A percentile compares a stretch with the other conserved stretches of the same genome.
Conservation (phyloP, 805 yeast genomes). For the Candida easanensis region DNA sequence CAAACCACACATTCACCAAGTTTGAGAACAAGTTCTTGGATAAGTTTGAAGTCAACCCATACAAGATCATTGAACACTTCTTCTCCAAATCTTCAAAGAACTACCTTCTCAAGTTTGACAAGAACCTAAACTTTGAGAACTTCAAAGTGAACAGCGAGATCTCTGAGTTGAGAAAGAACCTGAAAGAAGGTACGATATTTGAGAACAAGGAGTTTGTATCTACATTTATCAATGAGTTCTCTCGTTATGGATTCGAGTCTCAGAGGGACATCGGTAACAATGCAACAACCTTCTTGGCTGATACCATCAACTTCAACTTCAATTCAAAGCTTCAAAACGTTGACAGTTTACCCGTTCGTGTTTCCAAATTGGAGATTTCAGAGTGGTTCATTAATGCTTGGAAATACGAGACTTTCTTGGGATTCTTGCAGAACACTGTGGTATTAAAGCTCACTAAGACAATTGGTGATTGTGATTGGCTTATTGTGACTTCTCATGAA, state of each 20-base stretch:
- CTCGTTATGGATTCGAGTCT: conserved; percentile 26
- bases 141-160: conserved; percentile 27
- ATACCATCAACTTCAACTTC: conserved; percentile 30
- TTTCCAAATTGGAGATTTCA: conserved; percentile 35
- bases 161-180: conserved; percentile 23
- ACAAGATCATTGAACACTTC: conserved; percentile 31
- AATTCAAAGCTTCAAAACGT: conserved; percentile 25
- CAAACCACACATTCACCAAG: conserved; percentile 34
- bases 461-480: conserved; percentile 39
- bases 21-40: conserved; percentile 39
- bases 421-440: conserved; percentile 33
- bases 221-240: conserved; percentile 27
- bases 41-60: conserved; percentile 39
- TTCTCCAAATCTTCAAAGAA: conserved; percentile 36
- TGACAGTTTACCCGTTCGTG: conserved; percentile 29
- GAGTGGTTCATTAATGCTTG: conserved; percentile 40
- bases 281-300: conserved; percentile 25
- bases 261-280: conserved; percentile 19
- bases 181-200: conserved; percentile 24
- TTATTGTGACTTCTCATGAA: conserved; percentile 33
- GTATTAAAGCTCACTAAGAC: conserved; percentile 34
- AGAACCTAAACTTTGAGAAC: conserved; percentile 28
- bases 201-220: conserved; percentile 25
- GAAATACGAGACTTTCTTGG: conserved; percentile 38
- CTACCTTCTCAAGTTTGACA: conserved; percentile 32